These are phyloP conservation scores for Gigaspora rosea DNA, from an alignment of 192 early-diverging fungal genomes.

Conservation along the genomic window DNA sequence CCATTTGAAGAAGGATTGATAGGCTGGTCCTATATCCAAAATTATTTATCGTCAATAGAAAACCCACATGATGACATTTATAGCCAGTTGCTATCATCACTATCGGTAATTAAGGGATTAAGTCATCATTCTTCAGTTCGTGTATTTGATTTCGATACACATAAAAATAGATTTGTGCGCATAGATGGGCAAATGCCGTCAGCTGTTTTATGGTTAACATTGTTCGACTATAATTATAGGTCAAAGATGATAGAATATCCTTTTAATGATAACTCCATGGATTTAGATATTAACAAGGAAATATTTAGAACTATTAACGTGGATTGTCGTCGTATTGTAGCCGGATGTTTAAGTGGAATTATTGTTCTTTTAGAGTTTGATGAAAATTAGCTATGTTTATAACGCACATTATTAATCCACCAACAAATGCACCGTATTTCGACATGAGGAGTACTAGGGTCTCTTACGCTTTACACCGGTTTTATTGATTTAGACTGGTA, in stretches of 20 bases:
- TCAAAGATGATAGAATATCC: background rate
- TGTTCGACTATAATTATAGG: background rate
- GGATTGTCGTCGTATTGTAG: slow-evolving; percentile 1
- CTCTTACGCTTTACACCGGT: too few species aligned
- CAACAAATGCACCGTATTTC: too few species aligned
- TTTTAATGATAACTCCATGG: background rate
- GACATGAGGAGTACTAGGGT: too few species aligned
- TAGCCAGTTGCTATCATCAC: background rate
- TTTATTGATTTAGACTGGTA: too few species aligned
- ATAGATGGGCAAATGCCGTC: background rate
- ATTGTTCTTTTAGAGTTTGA: slow-evolving; percentile 24
- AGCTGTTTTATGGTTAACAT: background rate
- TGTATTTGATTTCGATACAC: slow-evolving; percentile 7
- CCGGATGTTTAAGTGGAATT: slow-evolving; percentile 23
- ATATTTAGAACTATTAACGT: slow-evolving; percentile 6
- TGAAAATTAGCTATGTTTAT: background rate
- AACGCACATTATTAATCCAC: too few species aligned
- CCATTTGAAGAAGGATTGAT: slow-evolving; percentile 13
- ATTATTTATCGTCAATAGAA: slow-evolving; percentile 15
- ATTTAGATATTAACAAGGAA: background rate
- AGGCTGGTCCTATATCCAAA: slow-evolving; percentile 22
- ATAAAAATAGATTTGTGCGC: slow-evolving; percentile 8
- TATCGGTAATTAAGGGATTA: background rate
- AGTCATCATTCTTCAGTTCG: background rate
- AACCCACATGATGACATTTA: background rate